These are phyloP conservation scores for Geotrichum carabidarum DNA, from an alignment of 1,139 yeast genomes.

Conservation along the genomic window DNA sequence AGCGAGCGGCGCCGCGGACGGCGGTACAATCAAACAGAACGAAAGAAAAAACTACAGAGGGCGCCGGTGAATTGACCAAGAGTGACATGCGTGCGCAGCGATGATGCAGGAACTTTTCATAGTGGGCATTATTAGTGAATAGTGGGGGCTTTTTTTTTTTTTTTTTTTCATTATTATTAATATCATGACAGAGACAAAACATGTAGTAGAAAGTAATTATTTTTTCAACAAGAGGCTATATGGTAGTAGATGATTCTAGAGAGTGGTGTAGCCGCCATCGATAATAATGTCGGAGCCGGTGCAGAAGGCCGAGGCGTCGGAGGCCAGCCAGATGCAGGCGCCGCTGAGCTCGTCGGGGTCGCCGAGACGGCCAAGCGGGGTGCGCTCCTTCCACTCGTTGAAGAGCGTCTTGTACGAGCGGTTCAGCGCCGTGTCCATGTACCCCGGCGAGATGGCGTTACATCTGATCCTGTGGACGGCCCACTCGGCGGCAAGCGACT, in stretches of 20 bases:
- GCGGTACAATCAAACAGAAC: not conserved
- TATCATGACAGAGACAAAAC: too few relatives aligned
- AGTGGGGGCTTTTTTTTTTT: too few relatives aligned
- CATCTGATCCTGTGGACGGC: conserved; percentile 50
- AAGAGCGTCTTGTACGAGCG: conserved; percentile 47
- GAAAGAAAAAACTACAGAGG: not conserved
- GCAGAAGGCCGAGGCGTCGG: conserved; percentile 58
- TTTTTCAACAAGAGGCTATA: not conserved
- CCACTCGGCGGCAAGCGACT: conserved; percentile 57
- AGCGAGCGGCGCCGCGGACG: not conserved
- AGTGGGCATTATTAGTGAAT: too few relatives aligned
- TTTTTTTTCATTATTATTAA: too few relatives aligned
- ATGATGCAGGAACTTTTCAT: too few relatives aligned
- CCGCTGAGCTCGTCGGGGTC: conserved; percentile 64
- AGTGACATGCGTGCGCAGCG: not conserved
- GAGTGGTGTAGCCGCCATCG: conserved; percentile 59
- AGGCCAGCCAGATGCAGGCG: conserved; percentile 61
- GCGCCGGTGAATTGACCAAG: not conserved
- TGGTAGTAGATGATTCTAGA: conserved; percentile 23
- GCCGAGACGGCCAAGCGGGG: conserved; percentile 66
- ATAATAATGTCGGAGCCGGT: conserved; percentile 63
- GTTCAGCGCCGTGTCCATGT: conserved; percentile 54
- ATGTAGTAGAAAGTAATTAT: too few relatives aligned
- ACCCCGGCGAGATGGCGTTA: conserved; percentile 55
- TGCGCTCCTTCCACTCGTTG: conserved; percentile 53